A percentile compares a stretch with the other conserved stretches of the same genome.
phyloP scores from a whole-genome alignment of 768 basidiomycete genomes.

The Tylopilus vinaceipallidus region DNA sequence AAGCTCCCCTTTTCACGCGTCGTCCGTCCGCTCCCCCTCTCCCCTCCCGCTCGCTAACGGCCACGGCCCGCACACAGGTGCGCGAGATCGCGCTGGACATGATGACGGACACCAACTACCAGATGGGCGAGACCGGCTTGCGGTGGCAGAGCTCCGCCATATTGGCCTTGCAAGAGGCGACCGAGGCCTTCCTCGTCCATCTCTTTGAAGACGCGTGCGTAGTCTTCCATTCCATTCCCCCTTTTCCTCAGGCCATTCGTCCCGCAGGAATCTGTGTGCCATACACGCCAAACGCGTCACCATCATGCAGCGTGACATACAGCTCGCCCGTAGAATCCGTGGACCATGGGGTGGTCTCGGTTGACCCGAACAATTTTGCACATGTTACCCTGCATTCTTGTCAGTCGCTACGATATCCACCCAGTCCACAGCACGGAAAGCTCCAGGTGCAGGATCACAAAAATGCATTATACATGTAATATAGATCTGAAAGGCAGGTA shows the following conservation, averaged over 20 bases:
- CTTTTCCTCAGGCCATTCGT: not conserved
- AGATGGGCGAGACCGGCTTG: constrained; percentile 55
- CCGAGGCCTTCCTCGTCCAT: constrained; percentile 92
- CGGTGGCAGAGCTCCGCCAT: constrained; percentile 97
- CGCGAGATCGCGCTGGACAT: constrained; percentile 93
- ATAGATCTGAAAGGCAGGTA: constrained; percentile 20
- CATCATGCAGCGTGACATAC: constrained; percentile 96
- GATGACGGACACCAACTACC: constrained; percentile 71
- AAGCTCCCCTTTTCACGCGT: constrained; percentile 92
- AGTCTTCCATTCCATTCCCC: not conserved
- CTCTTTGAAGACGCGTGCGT: constrained; percentile 98
- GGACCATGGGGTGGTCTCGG: constrained; percentile 82
- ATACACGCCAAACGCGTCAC: constrained; percentile 98
- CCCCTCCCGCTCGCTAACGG: not conserved
- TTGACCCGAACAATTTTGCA: constrained; percentile 26
- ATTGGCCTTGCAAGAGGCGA: constrained; percentile 93
- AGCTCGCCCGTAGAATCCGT: constrained; percentile 91
- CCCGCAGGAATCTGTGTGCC: constrained; percentile 85
- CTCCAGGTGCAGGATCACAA: constrained; percentile 2
- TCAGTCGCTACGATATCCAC: too few species aligned
- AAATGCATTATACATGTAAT: constrained; percentile 29
- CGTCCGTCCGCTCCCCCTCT: constrained; percentile 47
- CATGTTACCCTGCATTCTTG: not conserved
- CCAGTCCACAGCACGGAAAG: too few species aligned
- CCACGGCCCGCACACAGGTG: constrained; percentile 68